Conservation (phyloP, 768 basidiomycete species). For the Paxillus involutus region DNA sequence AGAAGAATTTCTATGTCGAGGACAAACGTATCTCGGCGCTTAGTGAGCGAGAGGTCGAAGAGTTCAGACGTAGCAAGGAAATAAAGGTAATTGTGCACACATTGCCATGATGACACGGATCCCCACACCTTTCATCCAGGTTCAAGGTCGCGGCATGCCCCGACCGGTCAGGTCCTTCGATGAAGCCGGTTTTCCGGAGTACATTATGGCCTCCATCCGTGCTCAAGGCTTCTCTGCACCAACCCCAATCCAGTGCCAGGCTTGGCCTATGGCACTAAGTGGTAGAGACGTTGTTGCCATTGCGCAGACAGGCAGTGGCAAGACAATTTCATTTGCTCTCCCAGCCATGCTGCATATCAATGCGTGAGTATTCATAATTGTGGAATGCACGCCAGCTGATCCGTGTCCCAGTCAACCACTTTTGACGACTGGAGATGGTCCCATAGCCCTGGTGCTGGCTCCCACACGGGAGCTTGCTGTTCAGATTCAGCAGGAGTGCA, state of each 20-base stretch:
- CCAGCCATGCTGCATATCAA: conserved; percentile 99
- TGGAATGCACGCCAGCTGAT: not conserved
- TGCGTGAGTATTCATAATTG: conserved; percentile 59
- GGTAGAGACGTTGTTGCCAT: conserved; percentile 95
- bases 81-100: conserved; percentile 63
- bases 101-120: not conserved
- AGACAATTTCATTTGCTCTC: conserved; percentile 97
- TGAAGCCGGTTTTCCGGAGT: conserved; percentile 95
- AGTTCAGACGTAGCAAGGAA: conserved; percentile 80
- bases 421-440: conserved; percentile 91
- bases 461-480: conserved; percentile 98
- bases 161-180: conserved; percentile 91
- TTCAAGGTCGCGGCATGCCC: conserved; percentile 86
- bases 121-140: conserved; percentile 41
- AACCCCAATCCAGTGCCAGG: conserved; percentile 97
- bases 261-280: conserved; percentile 98
- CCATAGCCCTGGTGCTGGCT: conserved; percentile 94
- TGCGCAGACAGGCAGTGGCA: conserved; percentile 97
- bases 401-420: conserved; percentile 74
- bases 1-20: conserved; percentile 97
- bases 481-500: conserved; percentile 98
- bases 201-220: conserved; percentile 89
- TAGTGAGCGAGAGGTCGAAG: conserved; percentile 84
- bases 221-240: conserved; percentile 91
- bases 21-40: conserved; percentile 79